These are phyloP conservation scores for Edaphochlamys debaryana DNA, from an alignment of 139 green algal genomes.

Conservation along the genomic window DNA sequence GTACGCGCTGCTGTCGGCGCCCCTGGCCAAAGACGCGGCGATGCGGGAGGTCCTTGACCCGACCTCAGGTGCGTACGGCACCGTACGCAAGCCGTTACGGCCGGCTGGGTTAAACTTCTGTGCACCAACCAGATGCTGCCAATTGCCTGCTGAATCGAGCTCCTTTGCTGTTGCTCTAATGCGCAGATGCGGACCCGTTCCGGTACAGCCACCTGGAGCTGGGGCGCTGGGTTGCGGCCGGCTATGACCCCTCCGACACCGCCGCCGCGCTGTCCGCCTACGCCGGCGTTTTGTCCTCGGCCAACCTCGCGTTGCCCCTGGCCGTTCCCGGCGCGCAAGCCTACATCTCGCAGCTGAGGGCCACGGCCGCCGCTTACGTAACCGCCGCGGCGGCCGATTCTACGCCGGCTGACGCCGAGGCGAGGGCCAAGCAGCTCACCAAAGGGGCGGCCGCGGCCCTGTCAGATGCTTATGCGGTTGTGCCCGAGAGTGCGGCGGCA, in stretches of 20 bases:
- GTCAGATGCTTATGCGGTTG: neutral
- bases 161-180: neutral
- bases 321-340: neutral
- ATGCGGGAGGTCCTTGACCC: neutral
- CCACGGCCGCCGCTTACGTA: neutral
- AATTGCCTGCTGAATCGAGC: neutral
- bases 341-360: neutral
- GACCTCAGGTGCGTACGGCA: neutral
- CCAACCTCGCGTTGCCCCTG: constrained; percentile 9
- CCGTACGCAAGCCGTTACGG: too few relatives aligned
- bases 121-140: neutral
- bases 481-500: neutral
- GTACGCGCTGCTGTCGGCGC: neutral
- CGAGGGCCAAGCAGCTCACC: neutral
- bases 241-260: neutral
- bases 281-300: neutral
- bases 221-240: neutral
- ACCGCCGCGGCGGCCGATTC: neutral
- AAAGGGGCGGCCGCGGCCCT: neutral
- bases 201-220: neutral
- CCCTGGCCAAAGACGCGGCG: neutral
- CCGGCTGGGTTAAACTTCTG: too few relatives aligned
- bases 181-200: neutral
- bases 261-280: constrained; percentile 4
- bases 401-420: too few relatives aligned